A percentile compares a stretch with the other conserved stretches of the same genome.
Evolutionary conservation across 768 basidiomycete genomes (phyloP).

Genomic region (Kwoniella botswanensis): DNA sequence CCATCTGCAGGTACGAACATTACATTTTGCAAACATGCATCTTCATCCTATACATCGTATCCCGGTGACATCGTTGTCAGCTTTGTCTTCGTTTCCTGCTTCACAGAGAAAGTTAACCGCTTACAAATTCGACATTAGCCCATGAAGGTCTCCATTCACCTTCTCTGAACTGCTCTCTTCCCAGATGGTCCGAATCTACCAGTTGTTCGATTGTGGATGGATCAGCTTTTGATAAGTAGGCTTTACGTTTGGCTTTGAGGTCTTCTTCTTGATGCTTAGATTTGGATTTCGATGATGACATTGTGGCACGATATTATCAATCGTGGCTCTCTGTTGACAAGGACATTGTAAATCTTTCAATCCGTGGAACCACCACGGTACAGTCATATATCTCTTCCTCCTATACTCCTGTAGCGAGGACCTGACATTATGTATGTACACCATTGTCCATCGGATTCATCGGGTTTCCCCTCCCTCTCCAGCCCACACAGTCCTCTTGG

Average conservation of each 20-base stretch:
- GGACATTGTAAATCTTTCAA: no score
- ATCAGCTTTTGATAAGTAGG: slow-evolving; percentile 33
- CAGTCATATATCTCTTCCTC: no score
- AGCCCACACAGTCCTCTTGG: neutral
- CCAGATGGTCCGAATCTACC: slow-evolving; percentile 33
- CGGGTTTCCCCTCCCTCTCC: neutral
- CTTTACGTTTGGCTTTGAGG: slow-evolving; percentile 32
- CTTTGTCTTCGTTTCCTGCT: no score
- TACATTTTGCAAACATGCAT: slow-evolving; percentile 49
- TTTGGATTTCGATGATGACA: slow-evolving; percentile 8
- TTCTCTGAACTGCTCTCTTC: slow-evolving; percentile 41
- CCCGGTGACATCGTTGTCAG: neutral
- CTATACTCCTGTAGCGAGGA: no score
- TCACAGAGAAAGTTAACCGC: slow-evolving; percentile 3
- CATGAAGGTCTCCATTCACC: slow-evolving; percentile 52
- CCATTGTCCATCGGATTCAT: neutral
- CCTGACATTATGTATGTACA: neutral
- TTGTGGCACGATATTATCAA: slow-evolving; percentile 1
- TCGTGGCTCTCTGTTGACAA: neutral
- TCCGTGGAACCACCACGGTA: no score
- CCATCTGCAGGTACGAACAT: slow-evolving; percentile 41
- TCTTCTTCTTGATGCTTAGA: slow-evolving; percentile 30
- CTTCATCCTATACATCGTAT: slow-evolving; percentile 32
- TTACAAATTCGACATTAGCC: slow-evolving; percentile 53
- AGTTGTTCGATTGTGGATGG: slow-evolving; percentile 37